These are phyloP conservation scores for Penicillium robsamsonii DNA, from an alignment of 495 filamentous ascomycete species.

Conservation along the genomic window DNA sequence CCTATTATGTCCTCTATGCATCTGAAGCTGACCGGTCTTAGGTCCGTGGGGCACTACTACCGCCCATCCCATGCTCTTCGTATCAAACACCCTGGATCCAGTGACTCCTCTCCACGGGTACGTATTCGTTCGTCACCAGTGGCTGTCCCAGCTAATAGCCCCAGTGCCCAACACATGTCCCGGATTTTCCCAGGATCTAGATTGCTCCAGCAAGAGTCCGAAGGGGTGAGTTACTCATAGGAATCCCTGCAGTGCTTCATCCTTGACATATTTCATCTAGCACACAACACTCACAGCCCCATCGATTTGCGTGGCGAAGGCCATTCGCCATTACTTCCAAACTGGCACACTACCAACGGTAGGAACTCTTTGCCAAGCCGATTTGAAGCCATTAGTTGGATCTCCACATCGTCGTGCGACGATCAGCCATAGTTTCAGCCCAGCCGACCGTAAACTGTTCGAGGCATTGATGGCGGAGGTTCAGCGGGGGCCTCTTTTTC, in stretches of 20 bases:
- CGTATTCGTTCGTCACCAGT: background rate
- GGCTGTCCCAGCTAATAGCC: conserved; percentile 8
- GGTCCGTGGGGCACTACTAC: conserved; percentile 40
- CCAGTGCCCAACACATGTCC: conserved; percentile 51
- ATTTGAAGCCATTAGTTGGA: conserved; percentile 34
- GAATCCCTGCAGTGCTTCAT: background rate
- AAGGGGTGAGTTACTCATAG: conserved; percentile 46
- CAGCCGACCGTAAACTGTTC: conserved; percentile 23
- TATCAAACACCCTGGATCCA: conserved; percentile 59
- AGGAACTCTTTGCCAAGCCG: conserved; percentile 43
- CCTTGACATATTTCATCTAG: conserved; percentile 23
- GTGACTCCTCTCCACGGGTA: conserved; percentile 53
- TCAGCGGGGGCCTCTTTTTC: conserved; percentile 14
- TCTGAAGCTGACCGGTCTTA: conserved; percentile 12
- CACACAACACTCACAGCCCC: conserved; percentile 48
- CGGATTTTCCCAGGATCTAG: conserved; percentile 50
- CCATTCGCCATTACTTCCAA: conserved; percentile 47
- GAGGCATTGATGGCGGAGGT: conserved; percentile 24
- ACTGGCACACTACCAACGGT: conserved; percentile 43
- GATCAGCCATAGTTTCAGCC: conserved; percentile 8
- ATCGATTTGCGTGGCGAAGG: conserved; percentile 46
- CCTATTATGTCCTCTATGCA: background rate
- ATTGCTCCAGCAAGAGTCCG: conserved; percentile 51
- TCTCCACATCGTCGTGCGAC: background rate
- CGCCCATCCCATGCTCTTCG: conserved; percentile 57